Conservation (phyloP, 2,329 filamentous ascomycete species). For the Stagonosporopsis cucurbitacearum region DNA sequence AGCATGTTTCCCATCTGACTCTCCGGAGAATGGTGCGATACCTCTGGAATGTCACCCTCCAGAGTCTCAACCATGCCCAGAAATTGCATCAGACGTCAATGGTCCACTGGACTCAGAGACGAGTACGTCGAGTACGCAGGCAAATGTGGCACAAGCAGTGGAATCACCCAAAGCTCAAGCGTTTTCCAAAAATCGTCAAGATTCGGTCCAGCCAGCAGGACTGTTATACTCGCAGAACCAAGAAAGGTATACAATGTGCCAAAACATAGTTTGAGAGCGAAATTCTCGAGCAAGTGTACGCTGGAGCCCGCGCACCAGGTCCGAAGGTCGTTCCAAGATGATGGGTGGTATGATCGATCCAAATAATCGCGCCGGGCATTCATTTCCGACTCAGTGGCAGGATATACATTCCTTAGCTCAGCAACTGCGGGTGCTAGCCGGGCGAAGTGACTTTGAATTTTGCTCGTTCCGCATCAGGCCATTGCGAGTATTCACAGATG, state of each 20-base stretch:
- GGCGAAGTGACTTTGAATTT: not conserved
- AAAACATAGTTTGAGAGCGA: not conserved
- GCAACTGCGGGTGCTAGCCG: not conserved
- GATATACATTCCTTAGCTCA: not conserved
- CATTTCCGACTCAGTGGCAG: not conserved
- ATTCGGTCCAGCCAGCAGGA: not conserved
- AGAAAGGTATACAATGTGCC: not conserved
- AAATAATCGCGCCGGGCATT: not conserved
- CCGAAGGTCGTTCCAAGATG: not conserved
- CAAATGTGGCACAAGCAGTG: not conserved
- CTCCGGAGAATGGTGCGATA: not conserved
- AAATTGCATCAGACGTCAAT: not conserved
- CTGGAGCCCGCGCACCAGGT: conserved; percentile 1
- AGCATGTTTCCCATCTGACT: not conserved
- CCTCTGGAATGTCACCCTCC: not conserved
- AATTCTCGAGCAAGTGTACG: not conserved
- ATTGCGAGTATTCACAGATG: not conserved
- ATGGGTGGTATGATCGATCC: not conserved
- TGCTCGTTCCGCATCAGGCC: not conserved
- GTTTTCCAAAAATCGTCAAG: not conserved
- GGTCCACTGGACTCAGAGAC: not conserved
- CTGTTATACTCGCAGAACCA: not conserved
- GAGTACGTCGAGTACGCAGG: not conserved
- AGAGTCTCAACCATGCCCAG: not conserved
- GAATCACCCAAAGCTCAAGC: not conserved